Base-by-base conservation (phyloP, 2,329 filamentous ascomycete species). In the Aspergillus pseudoglaucus region DNA sequence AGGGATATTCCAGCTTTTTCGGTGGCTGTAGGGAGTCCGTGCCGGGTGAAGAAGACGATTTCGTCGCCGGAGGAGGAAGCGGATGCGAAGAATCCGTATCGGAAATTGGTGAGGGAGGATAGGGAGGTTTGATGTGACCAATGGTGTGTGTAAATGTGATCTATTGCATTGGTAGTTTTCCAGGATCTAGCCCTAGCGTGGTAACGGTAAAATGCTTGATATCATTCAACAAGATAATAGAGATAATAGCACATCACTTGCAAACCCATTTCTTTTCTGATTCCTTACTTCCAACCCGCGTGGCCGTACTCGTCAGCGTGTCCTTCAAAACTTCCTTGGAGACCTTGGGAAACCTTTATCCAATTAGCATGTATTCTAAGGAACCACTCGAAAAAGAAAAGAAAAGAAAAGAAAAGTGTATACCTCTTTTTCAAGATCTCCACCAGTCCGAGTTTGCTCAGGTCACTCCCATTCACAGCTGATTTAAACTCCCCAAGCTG, bases 391-490 rank as follows among this genome's bases (percentile, higher is more conserved):
- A 30, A 12, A 27, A 12, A 12, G 9, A 10, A 27, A 5, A 44
- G n/a, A n/a, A n/a, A n/a, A n/a, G n/a, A n/a, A n/a, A n/a, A n/a
- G n/a, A n/a, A n/a, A n/a, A n/a, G n/a, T n/a, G n/a, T 72, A 50
- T 66, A 80, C 72, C 81, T 77, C 61, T 85, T 84, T 66, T 89
- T 88, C 51, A 94, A 67, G 4, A 85, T 76, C 65, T 91, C 88
- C 7, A 88, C 75, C 56, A 93, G 70, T 6, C 86, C 88, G 1
- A 83, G 68, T 68, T 93, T 93, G 35, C 81, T 87, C 43, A 89
- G 72, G 67, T 86, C 79, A 53, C 81, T 85, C 15, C 83, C 85
- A 44, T 83, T 69, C n/a, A 94, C 76, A 1, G 81, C 81, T 25
- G 76, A 71, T 64, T 84, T 90, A 67, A 94, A 88, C 9, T 83